Base-by-base conservation (phyloP, 257 asterid species). In the Ajuga chamaepitys region DNA sequence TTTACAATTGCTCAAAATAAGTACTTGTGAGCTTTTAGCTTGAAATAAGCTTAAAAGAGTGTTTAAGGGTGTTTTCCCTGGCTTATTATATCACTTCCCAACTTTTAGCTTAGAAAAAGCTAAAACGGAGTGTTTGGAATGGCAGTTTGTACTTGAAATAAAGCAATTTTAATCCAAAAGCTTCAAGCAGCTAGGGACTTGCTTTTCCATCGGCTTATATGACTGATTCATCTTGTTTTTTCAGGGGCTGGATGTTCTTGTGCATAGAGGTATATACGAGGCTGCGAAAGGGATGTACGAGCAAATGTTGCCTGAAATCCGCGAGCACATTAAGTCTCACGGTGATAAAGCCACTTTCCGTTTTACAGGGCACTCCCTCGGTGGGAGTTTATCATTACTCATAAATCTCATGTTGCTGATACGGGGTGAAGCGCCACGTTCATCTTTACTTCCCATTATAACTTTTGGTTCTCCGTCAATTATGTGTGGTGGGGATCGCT, bases 201-300 rank as follows among this genome's bases (percentile, higher is more conserved):
- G n/a, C n/a, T n/a, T n/a, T n/a, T n/a, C n/a, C n/a, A n/a, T n/a
- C n/a, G n/a, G n/a, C n/a, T n/a, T n/a, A n/a, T n/a, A n/a, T n/a
- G n/a, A n/a, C n/a, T 70, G 74, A 63, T 68, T 10, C 11, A 37
- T 60, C 40, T 22, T 46, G 30, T 74, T 35, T 77, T 10, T 73
- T 50, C 71, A 94, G 98, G 98, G 95, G 26, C 68, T 85, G 62
- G 96, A 88, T 66, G 88, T 90, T 60, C 84, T 85, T 24, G 98
- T 91, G 56, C 99, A 94, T 69, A 80, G 99, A 56, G 97, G 99
- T 65, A 94, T 91, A 66, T 94, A 94, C 7, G 98, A 94, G 84
- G 97, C 98, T 62, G 98, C 98, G n/a, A 91, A 91, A 78, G 99
- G 96, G 45, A 90, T 85, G 16, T 94, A 88, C 4, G 93, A 85